Evolutionary conservation across 1,284 basidiomycete genomes (phyloP).

Genomic region (Trichosporon inkin): DNA sequence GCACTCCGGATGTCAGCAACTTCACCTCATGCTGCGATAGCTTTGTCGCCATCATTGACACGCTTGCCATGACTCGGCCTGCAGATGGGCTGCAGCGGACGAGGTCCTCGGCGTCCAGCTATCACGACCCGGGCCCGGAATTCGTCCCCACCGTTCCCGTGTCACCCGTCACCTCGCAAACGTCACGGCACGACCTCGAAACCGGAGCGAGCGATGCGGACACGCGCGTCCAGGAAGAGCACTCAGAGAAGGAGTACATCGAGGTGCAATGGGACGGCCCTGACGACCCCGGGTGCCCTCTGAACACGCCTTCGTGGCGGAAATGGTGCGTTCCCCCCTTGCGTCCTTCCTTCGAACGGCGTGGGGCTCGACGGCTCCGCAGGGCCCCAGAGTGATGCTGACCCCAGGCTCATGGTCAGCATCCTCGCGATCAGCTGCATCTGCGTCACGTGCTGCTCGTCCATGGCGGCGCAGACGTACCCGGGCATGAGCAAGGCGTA

Average conservation of each 20-base stretch:
- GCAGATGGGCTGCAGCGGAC: neutral
- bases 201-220: neutral
- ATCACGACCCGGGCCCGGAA: neutral
- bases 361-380: too few relatives aligned
- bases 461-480: constrained; percentile 67
- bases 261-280: constrained; percentile 38
- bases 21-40: neutral
- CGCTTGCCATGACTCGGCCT: neutral
- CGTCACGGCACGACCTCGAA: neutral
- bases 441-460: constrained; percentile 67
- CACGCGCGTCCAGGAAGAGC: neutral
- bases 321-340: neutral
- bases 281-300: constrained; percentile 36
- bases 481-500: constrained; percentile 60
- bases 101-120: neutral
- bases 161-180: neutral
- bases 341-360: neutral
- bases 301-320: neutral
- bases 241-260: neutral
- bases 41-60: neutral
- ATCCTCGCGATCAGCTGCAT: constrained; percentile 41
- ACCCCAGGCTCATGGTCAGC: constrained; percentile 30
- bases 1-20: too few relatives aligned
- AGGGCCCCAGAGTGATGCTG: neutral
- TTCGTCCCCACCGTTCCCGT: neutral